Base-by-base conservation (phyloP, 805 yeast species). In the Candida glaebosa region DNA sequence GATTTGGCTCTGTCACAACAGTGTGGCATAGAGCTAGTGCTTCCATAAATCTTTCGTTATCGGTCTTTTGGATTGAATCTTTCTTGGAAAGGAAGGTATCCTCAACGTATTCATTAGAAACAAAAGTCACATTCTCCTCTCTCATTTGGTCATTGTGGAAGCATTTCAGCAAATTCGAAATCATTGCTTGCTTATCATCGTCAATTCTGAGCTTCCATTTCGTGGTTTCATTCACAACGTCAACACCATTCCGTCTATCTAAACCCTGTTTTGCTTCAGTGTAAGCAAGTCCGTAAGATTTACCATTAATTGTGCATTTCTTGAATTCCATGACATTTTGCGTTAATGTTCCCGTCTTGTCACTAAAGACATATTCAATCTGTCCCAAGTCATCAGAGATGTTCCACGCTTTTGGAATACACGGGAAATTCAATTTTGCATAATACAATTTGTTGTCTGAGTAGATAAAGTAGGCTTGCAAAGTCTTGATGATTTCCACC, bases 351-450 rank as follows among this genome's bases (percentile, higher is more conserved):
- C 95, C 95, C 0, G 95, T 85, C 60, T 85, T 85, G 65, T 85
- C 95, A 57, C 88, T 81, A 60, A 85, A 85, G 32, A 85, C 75
- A 56, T 83, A 85, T 59, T 85, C 93, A 45, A 85, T 81, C 58
- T 85, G 95, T 15, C 95, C 95, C 48, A 85, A 70, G 59, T 85
- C 95, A 61, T 85, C 95, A 4, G 89, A 82, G 34, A 85, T 82
- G 47, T 81, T 81, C 95, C 95, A 85, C 1, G 90, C 76, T 52
- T 84, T 84, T 2, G 95, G 91, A 1, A 81, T 74, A 58, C 91
- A 84, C 0, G 91, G 89, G 54, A 78, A 82, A 60, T 86, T 89
- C 36, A 83, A 63, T 41, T 61, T 72, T 39, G 73, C 81, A 52
- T 84, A 82, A 55, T 85, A 86, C 83, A 85, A 80, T 44, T 76